A percentile compares a stretch with the other conserved stretches of the same genome.
These are phyloP conservation scores for Immersiporthe knoxdaviesiana DNA, from an alignment of 2,329 filamentous ascomycete genomes.

Conservation along the genomic window DNA sequence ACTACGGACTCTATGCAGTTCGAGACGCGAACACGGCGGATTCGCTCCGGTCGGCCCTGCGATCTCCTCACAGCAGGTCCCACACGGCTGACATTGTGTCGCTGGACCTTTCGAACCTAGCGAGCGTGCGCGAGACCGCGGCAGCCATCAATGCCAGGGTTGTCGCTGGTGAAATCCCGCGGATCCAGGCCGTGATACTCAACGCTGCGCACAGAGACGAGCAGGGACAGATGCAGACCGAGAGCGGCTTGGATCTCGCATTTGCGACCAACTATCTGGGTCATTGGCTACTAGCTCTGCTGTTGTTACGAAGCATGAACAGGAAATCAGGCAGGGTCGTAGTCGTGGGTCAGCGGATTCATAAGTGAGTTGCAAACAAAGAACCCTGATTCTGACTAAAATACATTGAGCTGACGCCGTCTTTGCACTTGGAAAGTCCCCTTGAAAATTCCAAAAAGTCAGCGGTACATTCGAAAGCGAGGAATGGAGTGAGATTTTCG, in stretches of 20 bases:
- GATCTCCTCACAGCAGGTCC: conserved; percentile 22
- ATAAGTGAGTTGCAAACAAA: conserved; percentile 5
- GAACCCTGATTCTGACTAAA: too few species aligned
- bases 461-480: conserved; percentile 5
- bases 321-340: conserved; percentile 31
- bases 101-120: conserved; percentile 39
- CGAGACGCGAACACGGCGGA: conserved; percentile 39
- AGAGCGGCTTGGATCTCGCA: conserved; percentile 30
- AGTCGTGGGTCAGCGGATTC: conserved; percentile 30
- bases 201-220: conserved; percentile 37
- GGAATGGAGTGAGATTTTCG: conserved; percentile 14
- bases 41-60: conserved; percentile 35
- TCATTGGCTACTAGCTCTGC: conserved; percentile 34
- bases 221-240: conserved; percentile 30
- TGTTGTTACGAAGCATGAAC: conserved; percentile 35
- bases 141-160: conserved; percentile 38
- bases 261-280: conserved; percentile 36
- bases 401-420: too few species aligned
- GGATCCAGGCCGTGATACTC: conserved; percentile 45
- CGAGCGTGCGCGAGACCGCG: conserved; percentile 36
- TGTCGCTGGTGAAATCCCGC: conserved; percentile 40
- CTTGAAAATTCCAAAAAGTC: conserved; percentile 16
- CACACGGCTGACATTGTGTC: conserved; percentile 38
- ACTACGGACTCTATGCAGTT: conserved; percentile 44
- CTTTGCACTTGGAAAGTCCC: too few species aligned